Conservation (phyloP, 768 basidiomycete genomes). For the Sporobolomyces pararoseus region DNA sequence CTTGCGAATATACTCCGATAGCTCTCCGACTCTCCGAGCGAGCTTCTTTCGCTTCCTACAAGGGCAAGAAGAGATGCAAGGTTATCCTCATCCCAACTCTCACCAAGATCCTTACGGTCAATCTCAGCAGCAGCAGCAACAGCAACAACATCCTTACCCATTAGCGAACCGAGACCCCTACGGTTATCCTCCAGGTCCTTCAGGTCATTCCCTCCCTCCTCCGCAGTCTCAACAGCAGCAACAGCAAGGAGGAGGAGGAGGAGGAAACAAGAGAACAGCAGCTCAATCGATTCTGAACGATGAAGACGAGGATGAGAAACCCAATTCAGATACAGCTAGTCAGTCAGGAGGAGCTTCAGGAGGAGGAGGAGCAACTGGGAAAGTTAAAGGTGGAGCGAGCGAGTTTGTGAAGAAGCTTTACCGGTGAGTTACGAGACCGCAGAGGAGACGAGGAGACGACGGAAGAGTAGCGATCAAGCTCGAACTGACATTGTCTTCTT, state of each 20-base stretch:
- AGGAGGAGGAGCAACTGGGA: not conserved
- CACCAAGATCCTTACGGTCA: slow-evolving; percentile 17
- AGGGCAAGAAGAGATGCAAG: slow-evolving; percentile 29
- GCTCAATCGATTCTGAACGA: slow-evolving; percentile 13
- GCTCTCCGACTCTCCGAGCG: too few relatives aligned
- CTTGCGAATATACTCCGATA: too few relatives aligned
- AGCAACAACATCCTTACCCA: too few relatives aligned
- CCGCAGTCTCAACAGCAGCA: not conserved
- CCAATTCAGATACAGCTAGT: slow-evolving; percentile 23
- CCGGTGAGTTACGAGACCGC: slow-evolving; percentile 58
- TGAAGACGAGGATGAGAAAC: slow-evolving; percentile 36
- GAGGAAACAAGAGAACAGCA: not conserved
- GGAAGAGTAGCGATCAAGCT: too few relatives aligned
- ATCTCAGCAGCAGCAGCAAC: not conserved
- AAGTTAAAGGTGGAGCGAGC: slow-evolving; percentile 53
- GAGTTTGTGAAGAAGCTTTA: slow-evolving; percentile 94
- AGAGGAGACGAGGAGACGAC: not conserved
- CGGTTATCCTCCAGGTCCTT: not conserved
- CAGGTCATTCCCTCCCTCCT: not conserved
- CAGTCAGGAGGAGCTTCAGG: not conserved
- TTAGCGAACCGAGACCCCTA: not conserved
- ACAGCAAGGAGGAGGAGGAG: not conserved
- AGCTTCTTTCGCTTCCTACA: too few relatives aligned
- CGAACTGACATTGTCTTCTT: too few relatives aligned
- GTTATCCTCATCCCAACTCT: not conserved